Evolutionary conservation across 2,329 filamentous ascomycete species (phyloP), one percentile per base, ranked within the genome.

Genomic region (Apiospora rasikravindrae): DNA sequence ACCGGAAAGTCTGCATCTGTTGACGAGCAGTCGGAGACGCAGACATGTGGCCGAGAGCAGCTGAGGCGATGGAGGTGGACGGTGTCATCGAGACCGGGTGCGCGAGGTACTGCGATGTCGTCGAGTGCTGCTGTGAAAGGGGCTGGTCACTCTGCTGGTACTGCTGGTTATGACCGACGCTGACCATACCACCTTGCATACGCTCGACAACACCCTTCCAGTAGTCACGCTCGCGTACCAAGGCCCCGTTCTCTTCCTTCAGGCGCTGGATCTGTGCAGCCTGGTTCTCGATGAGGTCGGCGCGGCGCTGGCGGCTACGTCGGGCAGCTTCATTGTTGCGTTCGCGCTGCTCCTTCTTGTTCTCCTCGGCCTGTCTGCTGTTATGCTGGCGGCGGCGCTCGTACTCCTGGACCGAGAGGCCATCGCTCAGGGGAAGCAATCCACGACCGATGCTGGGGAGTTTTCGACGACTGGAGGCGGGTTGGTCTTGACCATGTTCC

Each of bases 291-390:
- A 70, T 70, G 22, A 57, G 47, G 4, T 69, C 19, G 40, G 26
- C 53, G 16, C 57, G 37, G 53, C 69, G 69, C 22, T 51, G 37
- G 13, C 69, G 69, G 42, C 69, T 70, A 16, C 57, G 51, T 10
- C 42, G 29, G 29, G 69, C 69, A 6, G 69, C 69, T 3, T 53
- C 69, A 53, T 70, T 70, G 14, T 70, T 70, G 40, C 69, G 69
- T 40, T 45, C 37, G 16, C 57, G 69, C 40, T 47, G 53, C 16
- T 22, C 33, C 14, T 26, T 22, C 57, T 64, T 70, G 57, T 70
- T 70, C 40, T 70, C 44, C 6, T 33, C 42, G 37, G 37, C 53
- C 53, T 47, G n/a, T 4, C 2, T 7, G 24, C 22, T 29, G 69
- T 70, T 70, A 13, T 70, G 69, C 26, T 40, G 16, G 14, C 40